Conservation (phyloP, 768 basidiomycete genomes). For the Hypsizygus marmoreus region DNA sequence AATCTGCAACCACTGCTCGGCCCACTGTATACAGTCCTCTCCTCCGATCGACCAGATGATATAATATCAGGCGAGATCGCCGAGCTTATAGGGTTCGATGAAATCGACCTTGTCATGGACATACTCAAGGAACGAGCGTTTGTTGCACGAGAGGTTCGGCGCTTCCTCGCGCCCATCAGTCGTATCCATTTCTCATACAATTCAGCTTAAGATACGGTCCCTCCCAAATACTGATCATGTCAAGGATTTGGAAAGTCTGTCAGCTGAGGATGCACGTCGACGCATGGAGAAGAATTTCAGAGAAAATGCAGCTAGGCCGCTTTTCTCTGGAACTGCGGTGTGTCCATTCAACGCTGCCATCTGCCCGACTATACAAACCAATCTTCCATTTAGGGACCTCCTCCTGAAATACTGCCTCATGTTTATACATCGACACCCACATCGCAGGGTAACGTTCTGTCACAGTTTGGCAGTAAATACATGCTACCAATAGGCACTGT, state of each 20-base stretch:
- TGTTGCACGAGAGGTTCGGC: constrained; percentile 52
- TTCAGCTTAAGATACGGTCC: too few relatives aligned
- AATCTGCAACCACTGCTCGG: constrained; percentile 27
- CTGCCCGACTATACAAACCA: background rate
- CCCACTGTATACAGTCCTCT: constrained; percentile 41
- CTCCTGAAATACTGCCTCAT: constrained; percentile 75
- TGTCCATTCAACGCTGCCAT: constrained; percentile 15
- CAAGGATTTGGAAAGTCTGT: constrained; percentile 26
- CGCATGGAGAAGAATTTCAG: constrained; percentile 65
- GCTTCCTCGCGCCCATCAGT: too few relatives aligned
- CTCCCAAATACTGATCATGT: constrained; percentile 5
- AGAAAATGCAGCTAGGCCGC: constrained; percentile 63
- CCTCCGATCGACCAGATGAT: constrained; percentile 57
- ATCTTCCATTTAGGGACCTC: constrained; percentile 41
- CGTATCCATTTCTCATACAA: too few relatives aligned
- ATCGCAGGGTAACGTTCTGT: constrained; percentile 63
- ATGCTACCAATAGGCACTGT: constrained; percentile 83
- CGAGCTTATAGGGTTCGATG: constrained; percentile 83
- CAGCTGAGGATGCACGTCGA: constrained; percentile 49
- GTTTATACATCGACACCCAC: constrained; percentile 77
- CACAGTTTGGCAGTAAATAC: constrained; percentile 75
- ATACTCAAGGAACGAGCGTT: constrained; percentile 59
- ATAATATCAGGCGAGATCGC: constrained; percentile 76
- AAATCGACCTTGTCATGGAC: constrained; percentile 75
- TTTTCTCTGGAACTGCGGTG: constrained; percentile 62